Conservation (phyloP, 441 rosid species). For the Erodium texanum region DNA sequence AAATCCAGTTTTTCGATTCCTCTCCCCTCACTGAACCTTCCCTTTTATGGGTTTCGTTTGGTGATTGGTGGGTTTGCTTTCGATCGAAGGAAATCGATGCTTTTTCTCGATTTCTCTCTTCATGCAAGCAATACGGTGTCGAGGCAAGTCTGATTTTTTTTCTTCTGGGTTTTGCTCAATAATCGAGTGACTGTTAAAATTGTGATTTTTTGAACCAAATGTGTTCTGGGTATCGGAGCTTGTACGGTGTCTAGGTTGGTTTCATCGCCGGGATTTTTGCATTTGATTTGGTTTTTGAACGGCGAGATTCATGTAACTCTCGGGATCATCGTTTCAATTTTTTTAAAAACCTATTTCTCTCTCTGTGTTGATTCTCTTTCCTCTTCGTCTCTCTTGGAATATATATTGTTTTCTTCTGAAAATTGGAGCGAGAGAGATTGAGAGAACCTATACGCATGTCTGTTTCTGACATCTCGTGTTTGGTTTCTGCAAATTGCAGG, state of each 20-base stretch:
- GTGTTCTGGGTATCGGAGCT: background rate
- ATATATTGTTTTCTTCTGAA: too few species aligned
- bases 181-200: conserved; percentile 15
- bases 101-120: conserved; percentile 12
- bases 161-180: conserved; percentile 13
- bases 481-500: too few species aligned
- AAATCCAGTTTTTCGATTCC: background rate
- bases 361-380: too few species aligned
- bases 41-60: conserved; percentile 7
- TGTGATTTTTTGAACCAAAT: background rate
- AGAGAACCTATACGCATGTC: too few species aligned
- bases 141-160: conserved; percentile 10
- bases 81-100: conserved; percentile 21
- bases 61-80: conserved; percentile 19
- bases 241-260: background rate
- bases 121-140: too few species aligned
- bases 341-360: too few species aligned
- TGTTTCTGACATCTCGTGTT: too few species aligned
- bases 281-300: background rate
- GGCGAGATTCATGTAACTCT: background rate
- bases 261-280: too few species aligned
- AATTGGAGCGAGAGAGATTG: too few species aligned
- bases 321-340: too few species aligned
- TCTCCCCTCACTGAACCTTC: background rate
- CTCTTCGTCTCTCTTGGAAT: too few species aligned